These are phyloP conservation scores for Nakazawaea ishiwadae DNA, from an alignment of 805 yeast genomes.

Conservation along the genomic window DNA sequence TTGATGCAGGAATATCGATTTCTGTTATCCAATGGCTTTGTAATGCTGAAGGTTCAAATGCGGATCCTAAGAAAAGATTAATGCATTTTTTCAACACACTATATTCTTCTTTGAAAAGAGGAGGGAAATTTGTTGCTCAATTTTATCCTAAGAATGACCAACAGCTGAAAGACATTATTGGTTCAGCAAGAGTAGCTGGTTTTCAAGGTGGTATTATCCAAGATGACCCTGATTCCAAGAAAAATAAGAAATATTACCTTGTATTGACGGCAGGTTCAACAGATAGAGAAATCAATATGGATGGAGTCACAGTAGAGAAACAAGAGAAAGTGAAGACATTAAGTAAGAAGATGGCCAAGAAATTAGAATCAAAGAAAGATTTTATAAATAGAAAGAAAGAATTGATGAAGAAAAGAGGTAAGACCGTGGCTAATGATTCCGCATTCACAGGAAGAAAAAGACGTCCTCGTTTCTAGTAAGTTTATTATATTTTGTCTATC, in stretches of 20 bases:
- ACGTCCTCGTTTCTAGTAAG: constrained; percentile 50
- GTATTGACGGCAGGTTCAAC: constrained; percentile 84
- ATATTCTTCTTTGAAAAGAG: constrained; percentile 81
- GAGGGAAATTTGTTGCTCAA: constrained; percentile 97
- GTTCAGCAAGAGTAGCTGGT: constrained; percentile 89
- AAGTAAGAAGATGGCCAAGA: constrained; percentile 45
- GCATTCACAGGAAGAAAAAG: constrained; percentile 88
- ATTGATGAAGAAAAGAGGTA: constrained; percentile 87
- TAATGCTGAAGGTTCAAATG: constrained; percentile 81
- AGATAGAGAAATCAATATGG: constrained; percentile 70
- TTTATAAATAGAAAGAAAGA: constrained; percentile 90
- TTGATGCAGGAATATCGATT: constrained; percentile 93
- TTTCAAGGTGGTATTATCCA: constrained; percentile 94
- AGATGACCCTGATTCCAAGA: constrained; percentile 90
- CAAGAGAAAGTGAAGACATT: constrained; percentile 34
- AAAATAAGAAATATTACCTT: constrained; percentile 84
- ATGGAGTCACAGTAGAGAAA: constrained; percentile 78
- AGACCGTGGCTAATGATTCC: constrained; percentile 82
- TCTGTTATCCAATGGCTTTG: constrained; percentile 98
- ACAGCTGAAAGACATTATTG: constrained; percentile 72
- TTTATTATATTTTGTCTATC: neutral
- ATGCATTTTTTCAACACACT: constrained; percentile 82
- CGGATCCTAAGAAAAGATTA: constrained; percentile 81
- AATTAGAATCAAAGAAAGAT: constrained; percentile 70
- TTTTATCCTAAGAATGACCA: constrained; percentile 90